Base-by-base conservation (phyloP, 2,329 filamentous ascomycete genomes). In the Bertia moriformis region DNA sequence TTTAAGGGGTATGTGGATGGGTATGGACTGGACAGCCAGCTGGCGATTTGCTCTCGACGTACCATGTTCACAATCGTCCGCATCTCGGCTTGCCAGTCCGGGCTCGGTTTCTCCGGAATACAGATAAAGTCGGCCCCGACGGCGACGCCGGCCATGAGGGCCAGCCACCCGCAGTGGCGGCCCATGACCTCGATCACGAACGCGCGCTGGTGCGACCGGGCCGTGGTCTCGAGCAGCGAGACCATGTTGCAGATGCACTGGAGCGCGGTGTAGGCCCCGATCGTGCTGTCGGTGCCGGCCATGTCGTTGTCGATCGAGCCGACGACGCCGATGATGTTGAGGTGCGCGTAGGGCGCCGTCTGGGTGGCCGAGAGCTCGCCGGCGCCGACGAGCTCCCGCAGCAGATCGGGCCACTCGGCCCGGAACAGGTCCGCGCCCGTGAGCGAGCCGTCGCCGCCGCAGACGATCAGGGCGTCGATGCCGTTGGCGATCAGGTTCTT, bases 101-200 rank as follows among this genome's bases (percentile, higher is more conserved):
- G 71, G 36, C 86, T 84, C 42, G 91, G 91, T 56, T 89, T 87
- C 61, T 98, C 91, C 0, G 91, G 91, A 46, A 95, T 89, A 59
- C 98, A 96, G 50, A 96, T 76, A 61, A 93, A 98, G 59, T 98
- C 91, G n/a, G 91, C 88, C 38, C 89, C 91, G 1, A 86, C 93
- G 42, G 85, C 88, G 43, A 98, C 88, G 52, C 88, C 89, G 13
- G 89, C 83, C 81, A 96, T 95, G 44, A 98, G 71, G 30, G 91
- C 91, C 44, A 98, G 69, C 91, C 91, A 98, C 44, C 91, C 91
- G 57, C 91, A 98, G 62, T 98, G 89, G 43, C 91, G 74, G 38
- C 91, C 91, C 91, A 98, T 98, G 51, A 98, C 91, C 59, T 95
- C 91, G 45, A 98, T 83, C 41, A 98, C 88, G 59, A 98, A 98